Percentiles rank a stretch among this genome's conserved stretches.
These are phyloP conservation scores for Adansonia rubrostipa DNA, from an alignment of 441 rosid genomes.

Conservation along the genomic window DNA sequence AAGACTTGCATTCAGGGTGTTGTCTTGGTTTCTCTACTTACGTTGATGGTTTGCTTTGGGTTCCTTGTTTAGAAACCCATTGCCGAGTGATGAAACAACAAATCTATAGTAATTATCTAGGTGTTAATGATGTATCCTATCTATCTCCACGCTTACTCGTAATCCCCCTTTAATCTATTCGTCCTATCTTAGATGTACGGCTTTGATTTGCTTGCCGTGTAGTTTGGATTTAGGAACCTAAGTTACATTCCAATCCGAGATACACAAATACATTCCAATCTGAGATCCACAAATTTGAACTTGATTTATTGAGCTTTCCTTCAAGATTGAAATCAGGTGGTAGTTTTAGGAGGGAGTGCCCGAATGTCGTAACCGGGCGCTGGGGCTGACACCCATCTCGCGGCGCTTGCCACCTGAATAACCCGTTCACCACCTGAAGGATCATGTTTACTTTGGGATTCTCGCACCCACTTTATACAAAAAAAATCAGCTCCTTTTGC, in stretches of 20 bases:
- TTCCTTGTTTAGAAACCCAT: not conserved
- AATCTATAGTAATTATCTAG: not conserved
- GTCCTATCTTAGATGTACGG: too few species aligned
- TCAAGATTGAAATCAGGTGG: conserved; percentile 49
- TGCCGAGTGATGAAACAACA: not conserved
- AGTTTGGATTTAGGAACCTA: not conserved
- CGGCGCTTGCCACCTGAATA: conserved; percentile 33
- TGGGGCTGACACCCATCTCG: conserved; percentile 50
- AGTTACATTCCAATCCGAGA: not conserved
- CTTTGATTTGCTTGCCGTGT: too few species aligned
- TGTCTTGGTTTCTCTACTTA: conserved; percentile 18
- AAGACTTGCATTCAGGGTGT: conserved; percentile 17
- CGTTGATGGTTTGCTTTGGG: not conserved
- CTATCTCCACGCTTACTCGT: not conserved
- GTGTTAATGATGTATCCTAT: not conserved
- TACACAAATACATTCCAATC: not conserved
- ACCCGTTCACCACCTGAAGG: conserved; percentile 60
- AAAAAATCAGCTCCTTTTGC: not conserved
- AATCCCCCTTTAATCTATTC: too few species aligned
- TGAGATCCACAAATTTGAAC: not conserved
- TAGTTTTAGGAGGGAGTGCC: conserved; percentile 33
- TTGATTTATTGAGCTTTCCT: not conserved
- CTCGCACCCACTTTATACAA: not conserved
- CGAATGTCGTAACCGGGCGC: conserved; percentile 49
- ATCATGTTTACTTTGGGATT: fast-evolving